Percentiles rank a stretch among this genome's conserved stretches.
These are phyloP conservation scores for Aureobasidium musti DNA, from an alignment of 2,329 filamentous ascomycete species.

Conservation along the genomic window DNA sequence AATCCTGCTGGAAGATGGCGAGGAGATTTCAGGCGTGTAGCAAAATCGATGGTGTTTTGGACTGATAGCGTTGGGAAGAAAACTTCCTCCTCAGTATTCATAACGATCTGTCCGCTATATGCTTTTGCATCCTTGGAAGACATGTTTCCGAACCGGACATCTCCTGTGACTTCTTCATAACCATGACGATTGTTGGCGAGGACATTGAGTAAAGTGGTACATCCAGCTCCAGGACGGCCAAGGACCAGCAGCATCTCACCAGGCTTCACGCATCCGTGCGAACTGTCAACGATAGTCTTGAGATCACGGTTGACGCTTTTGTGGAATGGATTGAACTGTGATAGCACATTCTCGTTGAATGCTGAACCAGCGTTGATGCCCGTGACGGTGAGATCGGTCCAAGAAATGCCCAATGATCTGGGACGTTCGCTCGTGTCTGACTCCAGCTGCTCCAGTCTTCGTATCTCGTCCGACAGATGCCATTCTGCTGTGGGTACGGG, in stretches of 20 bases:
- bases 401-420: no score
- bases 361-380: conserved; percentile 63
- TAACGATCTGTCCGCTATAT: conserved; percentile 51
- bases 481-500: no score
- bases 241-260: conserved; percentile 46
- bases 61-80: conserved; percentile 61
- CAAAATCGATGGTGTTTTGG: conserved; percentile 58
- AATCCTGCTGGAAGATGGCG: conserved; percentile 42
- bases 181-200: conserved; percentile 61
- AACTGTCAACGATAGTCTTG: conserved; percentile 62
- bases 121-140: conserved; percentile 45
- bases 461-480: no score
- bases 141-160: conserved; percentile 57
- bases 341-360: conserved; percentile 61
- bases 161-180: conserved; percentile 40
- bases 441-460: no score
- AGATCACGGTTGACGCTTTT: conserved; percentile 50
- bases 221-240: conserved; percentile 59
- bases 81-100: conserved; percentile 51
- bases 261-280: conserved; percentile 67
- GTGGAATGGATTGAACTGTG: conserved; percentile 54
- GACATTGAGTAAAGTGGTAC: conserved; percentile 70
- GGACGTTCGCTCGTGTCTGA: no score
- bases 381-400: conserved; percentile 64
- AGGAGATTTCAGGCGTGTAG: conserved; percentile 56